Conservation (phyloP, 805 yeast species). For the Pichia scutulata region DNA sequence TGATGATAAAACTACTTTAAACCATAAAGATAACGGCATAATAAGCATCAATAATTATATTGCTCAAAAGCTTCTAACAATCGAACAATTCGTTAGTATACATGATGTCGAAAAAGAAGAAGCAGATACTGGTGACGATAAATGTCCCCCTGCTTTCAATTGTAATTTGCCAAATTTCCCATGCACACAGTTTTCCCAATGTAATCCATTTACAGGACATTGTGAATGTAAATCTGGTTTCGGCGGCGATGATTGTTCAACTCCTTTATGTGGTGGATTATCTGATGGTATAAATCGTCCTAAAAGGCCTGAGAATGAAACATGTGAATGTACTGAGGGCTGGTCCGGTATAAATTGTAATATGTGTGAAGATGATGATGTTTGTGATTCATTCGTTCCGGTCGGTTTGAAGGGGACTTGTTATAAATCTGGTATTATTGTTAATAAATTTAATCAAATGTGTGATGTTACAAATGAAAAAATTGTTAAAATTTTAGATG, state of each 20-base stretch:
- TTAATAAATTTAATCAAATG: slow-evolving; percentile 77
- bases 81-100: background rate
- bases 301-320: slow-evolving; percentile 38
- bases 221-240: slow-evolving; percentile 91
- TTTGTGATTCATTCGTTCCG: slow-evolving; percentile 85
- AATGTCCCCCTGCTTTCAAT: slow-evolving; percentile 90
- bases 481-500: slow-evolving; percentile 70
- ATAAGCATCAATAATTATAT: background rate
- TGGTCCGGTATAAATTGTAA: slow-evolving; percentile 96
- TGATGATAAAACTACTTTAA: background rate
- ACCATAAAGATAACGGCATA: background rate
- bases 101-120: background rate
- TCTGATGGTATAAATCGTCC: slow-evolving; percentile 63
- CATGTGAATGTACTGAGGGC: slow-evolving; percentile 73
- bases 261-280: slow-evolving; percentile 81
- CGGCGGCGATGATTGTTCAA: slow-evolving; percentile 88
- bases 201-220: slow-evolving; percentile 81
- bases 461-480: slow-evolving; percentile 91
- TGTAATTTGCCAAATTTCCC: slow-evolving; percentile 87
- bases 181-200: slow-evolving; percentile 84
- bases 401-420: slow-evolving; percentile 79
- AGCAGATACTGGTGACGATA: slow-evolving; percentile 22
- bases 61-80: background rate
- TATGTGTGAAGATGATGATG: slow-evolving; percentile 62
- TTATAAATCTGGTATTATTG: slow-evolving; percentile 75